Base-by-base conservation (phyloP, 1,284 basidiomycete genomes). In the Ustilago sp. region DNA sequence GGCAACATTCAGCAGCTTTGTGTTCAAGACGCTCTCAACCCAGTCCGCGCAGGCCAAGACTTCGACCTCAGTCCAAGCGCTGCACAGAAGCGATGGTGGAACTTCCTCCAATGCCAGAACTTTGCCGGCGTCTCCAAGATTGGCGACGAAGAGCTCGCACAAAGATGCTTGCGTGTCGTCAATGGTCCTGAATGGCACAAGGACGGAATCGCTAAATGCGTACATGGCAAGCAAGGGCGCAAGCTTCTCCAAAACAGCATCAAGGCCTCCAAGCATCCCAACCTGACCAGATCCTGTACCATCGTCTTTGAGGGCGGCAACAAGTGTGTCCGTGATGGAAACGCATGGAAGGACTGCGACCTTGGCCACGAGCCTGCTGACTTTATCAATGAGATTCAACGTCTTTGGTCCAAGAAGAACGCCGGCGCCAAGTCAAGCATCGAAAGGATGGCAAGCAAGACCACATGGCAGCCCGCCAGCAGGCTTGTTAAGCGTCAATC, bases 1-100 rank as follows among this genome's bases (percentile, higher is more conserved):
- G 80, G 77, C 35, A 79, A 82, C 55, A 57, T 82, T 17, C 80
- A 82, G 28, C 79, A 82, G 66, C 79, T 82, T 15, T 82, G 80
- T 63, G 70, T 82, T 1, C 69, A 75, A 48, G 60, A 74, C 31
- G 72, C 72, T 8, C 80, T 82, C 59, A 56, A 74, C 7, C 77
- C 76, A n/a, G 63, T 60, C 8, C 68, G 70, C 19, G 79, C 79
- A 3, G 79, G 79, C 56, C 55, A 69, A 41, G 73, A 79, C 15
- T 81, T 56, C 50, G 79, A 81, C 47, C 77, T 81, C 50, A 78
- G 75, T 38, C 78, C 80, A 3, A 74, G 72, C 47, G 78, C 68
- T 8, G 80, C 78, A 7, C 80, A 81, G 58, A 68, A 72, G 32
- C 73, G 69, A 38, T 75, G 74, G 74, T 82, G 80, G 77, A 75